Evolutionary conservation across 1,284 basidiomycete species (phyloP), one percentile per base, ranked within the genome.

Genomic region (Ceratobasidium sp.): DNA sequence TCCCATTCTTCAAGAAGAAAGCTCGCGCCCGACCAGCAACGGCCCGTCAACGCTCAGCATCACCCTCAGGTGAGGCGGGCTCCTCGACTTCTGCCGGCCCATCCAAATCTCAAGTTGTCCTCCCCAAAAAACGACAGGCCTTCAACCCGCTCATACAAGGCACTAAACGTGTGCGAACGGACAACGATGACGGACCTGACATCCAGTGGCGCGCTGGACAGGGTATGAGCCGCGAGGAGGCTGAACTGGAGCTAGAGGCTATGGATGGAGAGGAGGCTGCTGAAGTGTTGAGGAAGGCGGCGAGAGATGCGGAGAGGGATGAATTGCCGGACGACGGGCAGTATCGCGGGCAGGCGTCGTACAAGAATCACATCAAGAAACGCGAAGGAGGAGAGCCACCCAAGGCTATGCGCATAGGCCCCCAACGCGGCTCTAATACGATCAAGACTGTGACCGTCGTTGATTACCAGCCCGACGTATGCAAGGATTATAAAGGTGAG

Each of bases 381-480:
- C 91, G 87, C 80, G 88, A 91, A 78, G 93, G 83, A 60, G 83
- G 84, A 62, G 80, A 94, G 79, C 83, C 93, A 15, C 94, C 95
- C 27, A 94, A 94, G 82, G 93, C 95, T 57, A 95, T 97, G 92
- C 89, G 94, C 60, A 89, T 94, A 6, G 96, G 95, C 0, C 96
- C 96, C 54, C 94, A 96, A 81, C 85, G 93, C 73, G 85, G 86
- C 75, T 89, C 90, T 8, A 92, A 86, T 80, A 98, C 97, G 75
- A 97, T 99, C 78, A 89, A 96, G 74, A 97, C 94, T 1, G 96
- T 98, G 71, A 99, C 97, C 0, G 91, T 99, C 74, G 89, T 96
- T 64, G 98, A 99, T 85, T 99, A 99, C 84, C 98, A 99, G 84
- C 97, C 98, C 2, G 97, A 99, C 81, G 95, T 99, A 24, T 99